Evolutionary conservation across 2,329 filamentous ascomycete genomes (phyloP).

Genomic region (Coniochaeta prunicola): DNA sequence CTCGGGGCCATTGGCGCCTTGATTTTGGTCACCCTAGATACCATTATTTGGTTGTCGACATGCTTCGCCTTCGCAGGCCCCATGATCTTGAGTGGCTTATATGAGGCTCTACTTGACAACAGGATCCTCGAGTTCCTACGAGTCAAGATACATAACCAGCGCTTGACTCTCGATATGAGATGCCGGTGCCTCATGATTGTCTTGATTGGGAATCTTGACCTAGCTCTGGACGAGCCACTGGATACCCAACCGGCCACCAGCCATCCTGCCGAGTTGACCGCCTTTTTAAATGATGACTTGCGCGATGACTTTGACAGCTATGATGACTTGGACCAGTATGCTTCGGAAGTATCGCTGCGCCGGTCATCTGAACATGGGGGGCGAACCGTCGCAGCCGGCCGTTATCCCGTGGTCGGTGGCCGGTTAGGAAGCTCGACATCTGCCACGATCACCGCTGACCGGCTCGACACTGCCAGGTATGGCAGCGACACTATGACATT

Average conservation of each 20-base stretch:
- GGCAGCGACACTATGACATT: not conserved
- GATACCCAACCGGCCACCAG: not conserved
- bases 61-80: constrained; percentile 20
- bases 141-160: constrained; percentile 10
- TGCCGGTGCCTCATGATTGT: constrained; percentile 16
- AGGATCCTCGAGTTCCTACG: constrained; percentile 14
- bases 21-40: constrained; percentile 15
- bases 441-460: not conserved
- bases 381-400: not conserved
- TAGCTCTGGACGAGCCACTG: constrained; percentile 10
- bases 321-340: not conserved
- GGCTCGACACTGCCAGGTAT: not conserved
- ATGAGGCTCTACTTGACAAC: constrained; percentile 21
- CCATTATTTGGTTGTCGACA: constrained; percentile 18
- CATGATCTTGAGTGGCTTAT: constrained; percentile 21
- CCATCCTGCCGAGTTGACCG: not conserved
- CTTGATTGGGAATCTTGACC: constrained; percentile 19
- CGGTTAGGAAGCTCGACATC: not conserved
- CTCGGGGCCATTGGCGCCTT: constrained; percentile 10
- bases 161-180: constrained; percentile 16
- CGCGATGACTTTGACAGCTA: not conserved
- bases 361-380: not conserved
- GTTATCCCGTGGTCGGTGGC: not conserved
- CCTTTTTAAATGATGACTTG: not conserved
- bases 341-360: not conserved